These are phyloP conservation scores for Fraxinus excelsior DNA, from an alignment of 257 asterid genomes.

Conservation along the genomic window DNA sequence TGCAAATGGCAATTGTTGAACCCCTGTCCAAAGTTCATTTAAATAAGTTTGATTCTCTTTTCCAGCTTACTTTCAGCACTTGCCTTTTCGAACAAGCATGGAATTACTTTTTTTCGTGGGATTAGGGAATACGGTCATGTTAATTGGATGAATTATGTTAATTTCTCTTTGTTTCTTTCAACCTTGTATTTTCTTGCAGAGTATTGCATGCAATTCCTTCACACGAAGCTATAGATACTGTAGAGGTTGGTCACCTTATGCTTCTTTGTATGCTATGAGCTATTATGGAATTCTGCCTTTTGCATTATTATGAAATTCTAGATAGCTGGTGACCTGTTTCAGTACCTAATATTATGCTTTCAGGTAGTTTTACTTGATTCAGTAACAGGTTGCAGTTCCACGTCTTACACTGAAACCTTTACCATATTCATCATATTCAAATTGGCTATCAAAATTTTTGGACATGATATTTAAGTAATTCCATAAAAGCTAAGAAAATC, in stretches of 20 bases:
- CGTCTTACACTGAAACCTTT: not conserved
- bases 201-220: conserved; percentile 95
- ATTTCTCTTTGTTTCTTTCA: not conserved
- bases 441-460: not conserved
- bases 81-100: conserved; percentile 9
- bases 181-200: conserved; percentile 42
- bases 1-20: conserved; percentile 16
- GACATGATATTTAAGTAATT: not conserved
- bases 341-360: not conserved
- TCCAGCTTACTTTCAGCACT: conserved; percentile 13
- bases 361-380: not conserved
- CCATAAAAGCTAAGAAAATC: not conserved
- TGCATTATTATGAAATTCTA: conserved; percentile 8
- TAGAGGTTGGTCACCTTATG: conserved; percentile 60
- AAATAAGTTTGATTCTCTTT: conserved; percentile 12
- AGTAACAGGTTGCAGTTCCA: not conserved
- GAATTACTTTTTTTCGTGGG: not conserved
- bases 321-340: conserved; percentile 1
- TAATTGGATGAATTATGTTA: conserved; percentile 11
- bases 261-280: conserved; percentile 1
- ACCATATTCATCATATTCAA: not conserved
- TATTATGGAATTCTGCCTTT: conserved; percentile 16
- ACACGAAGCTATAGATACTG: conserved; percentile 95
- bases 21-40: conserved; percentile 5
- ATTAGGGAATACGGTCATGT: conserved; percentile 2